Conservation (phyloP, 2,329 filamentous ascomycete species). For the Verticillium dahliae region DNA sequence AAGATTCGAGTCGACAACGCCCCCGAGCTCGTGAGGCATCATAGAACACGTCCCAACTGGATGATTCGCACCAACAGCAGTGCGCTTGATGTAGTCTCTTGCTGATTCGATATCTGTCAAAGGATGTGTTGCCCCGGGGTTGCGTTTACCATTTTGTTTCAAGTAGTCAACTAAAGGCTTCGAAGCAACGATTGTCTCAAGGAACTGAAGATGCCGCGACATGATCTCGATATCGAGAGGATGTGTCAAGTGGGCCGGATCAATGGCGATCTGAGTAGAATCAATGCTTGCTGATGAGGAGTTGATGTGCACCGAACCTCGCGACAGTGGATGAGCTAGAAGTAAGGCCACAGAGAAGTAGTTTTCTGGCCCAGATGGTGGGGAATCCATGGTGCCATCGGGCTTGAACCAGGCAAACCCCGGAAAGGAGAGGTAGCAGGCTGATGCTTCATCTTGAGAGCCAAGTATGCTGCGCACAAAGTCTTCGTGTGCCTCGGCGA, state of each 20-base stretch:
- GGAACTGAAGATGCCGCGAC: conserved; percentile 32
- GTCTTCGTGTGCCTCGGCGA: conserved; percentile 3
- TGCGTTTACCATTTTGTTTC: conserved; percentile 24
- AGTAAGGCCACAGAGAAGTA: conserved; percentile 50
- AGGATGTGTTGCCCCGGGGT: conserved; percentile 10
- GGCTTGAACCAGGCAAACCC: conserved; percentile 9
- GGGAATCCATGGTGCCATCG: conserved; percentile 8
- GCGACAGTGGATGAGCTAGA: conserved; percentile 55
- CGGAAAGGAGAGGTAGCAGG: conserved; percentile 10
- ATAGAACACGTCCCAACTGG: conserved; percentile 41
- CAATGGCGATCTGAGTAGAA: conserved; percentile 23
- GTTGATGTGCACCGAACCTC: conserved; percentile 52
- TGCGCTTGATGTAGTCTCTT: conserved; percentile 25
- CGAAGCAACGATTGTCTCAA: conserved; percentile 28
- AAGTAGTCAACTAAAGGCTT: conserved; percentile 34
- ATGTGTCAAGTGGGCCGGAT: conserved; percentile 49
- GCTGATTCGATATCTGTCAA: conserved; percentile 25
- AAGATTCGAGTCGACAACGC: conserved; percentile 37
- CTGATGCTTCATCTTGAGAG: conserved; percentile 10
- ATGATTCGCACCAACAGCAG: conserved; percentile 27
- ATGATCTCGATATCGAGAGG: conserved; percentile 52
- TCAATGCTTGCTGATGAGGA: conserved; percentile 21
- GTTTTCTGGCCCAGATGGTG: conserved; percentile 19
- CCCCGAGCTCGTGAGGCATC: conserved; percentile 39
- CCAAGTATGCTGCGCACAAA: conserved; percentile 9